Percentiles rank a stretch among this genome's conserved stretches.
Conservation (phyloP, 805 yeast genomes). For the Saccharomyces jurei region DNA sequence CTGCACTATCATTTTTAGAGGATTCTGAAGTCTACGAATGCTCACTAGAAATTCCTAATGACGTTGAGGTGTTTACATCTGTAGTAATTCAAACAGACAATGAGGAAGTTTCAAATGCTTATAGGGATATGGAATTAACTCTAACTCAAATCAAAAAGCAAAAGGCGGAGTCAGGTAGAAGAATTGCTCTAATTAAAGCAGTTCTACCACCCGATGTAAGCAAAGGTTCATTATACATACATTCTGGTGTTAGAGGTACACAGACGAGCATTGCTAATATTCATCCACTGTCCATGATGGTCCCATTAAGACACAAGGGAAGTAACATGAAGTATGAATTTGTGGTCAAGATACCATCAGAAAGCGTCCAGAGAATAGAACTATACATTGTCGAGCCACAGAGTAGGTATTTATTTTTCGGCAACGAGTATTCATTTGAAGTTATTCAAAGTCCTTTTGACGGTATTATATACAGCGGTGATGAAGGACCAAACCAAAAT, state of each 20-base stretch:
- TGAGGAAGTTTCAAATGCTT: slow-evolving; percentile 10
- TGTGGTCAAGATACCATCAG: slow-evolving; percentile 65
- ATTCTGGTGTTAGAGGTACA: slow-evolving; percentile 56
- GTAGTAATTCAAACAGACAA: slow-evolving; percentile 43
- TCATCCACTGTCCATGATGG: slow-evolving; percentile 62
- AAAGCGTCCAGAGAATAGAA: slow-evolving; percentile 61
- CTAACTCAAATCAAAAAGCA: slow-evolving; percentile 76
- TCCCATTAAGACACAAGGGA: slow-evolving; percentile 72
- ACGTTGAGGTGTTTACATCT: slow-evolving; percentile 58
- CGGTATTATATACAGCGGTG: slow-evolving; percentile 33
- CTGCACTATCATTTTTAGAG: slow-evolving; percentile 61
- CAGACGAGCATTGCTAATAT: slow-evolving; percentile 49
- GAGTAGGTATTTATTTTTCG: slow-evolving; percentile 46
- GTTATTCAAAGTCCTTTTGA: slow-evolving; percentile 54
- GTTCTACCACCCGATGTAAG: slow-evolving; percentile 60
- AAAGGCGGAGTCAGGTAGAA: slow-evolving; percentile 36
- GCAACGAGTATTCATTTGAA: slow-evolving; percentile 57
- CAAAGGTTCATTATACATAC: slow-evolving; percentile 68
- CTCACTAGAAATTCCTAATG: slow-evolving; percentile 61
- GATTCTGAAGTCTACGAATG: slow-evolving; percentile 77
- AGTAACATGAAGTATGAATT: slow-evolving; percentile 50
- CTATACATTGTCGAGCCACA: slow-evolving; percentile 83
- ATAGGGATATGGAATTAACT: slow-evolving; percentile 38
- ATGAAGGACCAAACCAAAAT: slow-evolving; percentile 22
- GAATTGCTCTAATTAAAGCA: slow-evolving; percentile 75